Percentiles rank a stretch among this genome's conserved stretches.
phyloP scores from a whole-genome alignment of 1,139 yeast species.

The Debaryomyces fabryi region DNA sequence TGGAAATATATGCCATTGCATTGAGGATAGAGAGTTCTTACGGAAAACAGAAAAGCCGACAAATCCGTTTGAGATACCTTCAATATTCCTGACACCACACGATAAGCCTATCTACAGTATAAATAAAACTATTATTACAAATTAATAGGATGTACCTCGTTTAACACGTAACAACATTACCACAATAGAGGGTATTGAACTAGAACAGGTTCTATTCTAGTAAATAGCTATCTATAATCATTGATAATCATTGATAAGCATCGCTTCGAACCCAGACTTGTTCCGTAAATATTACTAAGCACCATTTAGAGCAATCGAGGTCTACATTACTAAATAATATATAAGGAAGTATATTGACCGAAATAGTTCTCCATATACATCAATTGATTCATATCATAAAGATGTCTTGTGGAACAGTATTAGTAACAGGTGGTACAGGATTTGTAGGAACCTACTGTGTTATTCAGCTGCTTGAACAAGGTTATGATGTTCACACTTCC shows the following conservation, averaged over 20 bases:
- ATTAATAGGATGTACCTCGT: no score
- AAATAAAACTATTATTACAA: no score
- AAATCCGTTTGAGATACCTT: background rate
- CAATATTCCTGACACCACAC: background rate
- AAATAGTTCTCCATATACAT: no score
- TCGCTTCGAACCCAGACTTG: background rate
- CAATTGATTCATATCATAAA: background rate
- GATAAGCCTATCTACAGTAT: background rate
- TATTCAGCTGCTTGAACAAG: slow-evolving; percentile 9
- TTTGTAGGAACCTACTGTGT: slow-evolving; percentile 13
- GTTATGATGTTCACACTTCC: slow-evolving; percentile 14
- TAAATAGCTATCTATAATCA: background rate
- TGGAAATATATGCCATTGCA: no score
- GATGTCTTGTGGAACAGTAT: slow-evolving; percentile 8
- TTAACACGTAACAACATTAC: background rate
- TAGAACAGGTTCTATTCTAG: background rate
- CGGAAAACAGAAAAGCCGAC: background rate
- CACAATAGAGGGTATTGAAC: background rate
- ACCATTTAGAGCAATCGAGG: background rate
- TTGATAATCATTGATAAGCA: background rate
- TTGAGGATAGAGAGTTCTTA: no score
- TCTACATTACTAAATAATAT: background rate
- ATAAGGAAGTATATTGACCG: background rate
- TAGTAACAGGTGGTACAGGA: slow-evolving; percentile 18
- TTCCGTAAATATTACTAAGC: background rate